Percentiles rank a stretch among this genome's conserved stretches.
Evolutionary conservation across 1,139 yeast genomes (phyloP).

Genomic region (Debaryomyces subglobosus): DNA sequence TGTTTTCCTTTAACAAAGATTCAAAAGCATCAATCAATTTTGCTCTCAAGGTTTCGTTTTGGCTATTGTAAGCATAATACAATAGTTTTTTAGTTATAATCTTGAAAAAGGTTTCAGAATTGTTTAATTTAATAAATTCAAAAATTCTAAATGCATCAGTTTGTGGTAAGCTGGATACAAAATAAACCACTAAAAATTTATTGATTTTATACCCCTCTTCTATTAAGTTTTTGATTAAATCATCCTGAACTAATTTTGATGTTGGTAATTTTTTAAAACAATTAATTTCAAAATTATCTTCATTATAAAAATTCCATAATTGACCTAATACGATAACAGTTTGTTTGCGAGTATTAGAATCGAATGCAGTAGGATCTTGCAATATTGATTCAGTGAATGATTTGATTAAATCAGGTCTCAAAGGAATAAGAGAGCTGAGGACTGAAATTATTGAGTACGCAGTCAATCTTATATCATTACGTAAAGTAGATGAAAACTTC

Average conservation of each 20-base stretch:
- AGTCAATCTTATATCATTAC: constrained; percentile 74
- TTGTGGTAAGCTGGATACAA: constrained; percentile 23
- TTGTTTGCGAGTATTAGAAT: constrained; percentile 26
- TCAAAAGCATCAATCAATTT: constrained; percentile 48
- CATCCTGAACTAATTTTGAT: constrained; percentile 17
- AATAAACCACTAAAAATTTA: constrained; percentile 34
- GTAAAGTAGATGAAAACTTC: constrained; percentile 33
- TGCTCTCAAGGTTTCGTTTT: constrained; percentile 28
- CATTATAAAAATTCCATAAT: constrained; percentile 39
- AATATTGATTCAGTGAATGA: constrained; percentile 73
- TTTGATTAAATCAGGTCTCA: constrained; percentile 61
- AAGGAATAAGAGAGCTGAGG: constrained; percentile 69
- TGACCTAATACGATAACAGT: constrained; percentile 47
- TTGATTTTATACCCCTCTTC: constrained; percentile 33
- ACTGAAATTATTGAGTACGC: constrained; percentile 84
- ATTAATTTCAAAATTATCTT: constrained; percentile 18
- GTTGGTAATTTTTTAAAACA: constrained; percentile 23
- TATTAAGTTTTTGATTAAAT: constrained; percentile 20
- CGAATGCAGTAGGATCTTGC: constrained; percentile 24
- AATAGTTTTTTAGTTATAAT: constrained; percentile 27
- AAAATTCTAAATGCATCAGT: constrained; percentile 25
- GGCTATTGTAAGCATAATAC: constrained; percentile 18
- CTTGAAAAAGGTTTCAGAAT: constrained; percentile 26
- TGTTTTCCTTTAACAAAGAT: constrained; percentile 40
- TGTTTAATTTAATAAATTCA: constrained; percentile 24